Percentiles rank a stretch among this genome's conserved stretches.
phyloP scores from a whole-genome alignment of 2,329 filamentous ascomycete species.

The Trichophyton schoenleinii region DNA sequence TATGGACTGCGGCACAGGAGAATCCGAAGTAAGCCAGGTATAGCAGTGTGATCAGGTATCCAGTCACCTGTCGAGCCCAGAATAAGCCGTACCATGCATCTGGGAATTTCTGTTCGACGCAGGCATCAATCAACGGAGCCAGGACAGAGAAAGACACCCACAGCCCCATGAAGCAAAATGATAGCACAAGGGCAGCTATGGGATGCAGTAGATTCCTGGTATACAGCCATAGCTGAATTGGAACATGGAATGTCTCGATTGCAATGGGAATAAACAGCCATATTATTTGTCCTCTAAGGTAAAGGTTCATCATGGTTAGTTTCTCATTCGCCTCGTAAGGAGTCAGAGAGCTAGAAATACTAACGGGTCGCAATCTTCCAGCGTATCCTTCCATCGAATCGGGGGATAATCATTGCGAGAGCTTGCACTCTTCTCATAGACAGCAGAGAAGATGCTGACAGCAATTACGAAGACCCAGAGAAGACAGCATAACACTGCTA shows the following conservation, averaged over 20 bases:
- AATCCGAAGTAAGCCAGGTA: constrained; percentile 7
- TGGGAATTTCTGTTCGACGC: neutral
- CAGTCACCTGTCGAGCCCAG: constrained; percentile 2
- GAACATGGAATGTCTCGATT: constrained; percentile 6
- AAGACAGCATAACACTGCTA: neutral
- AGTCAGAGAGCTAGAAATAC: neutral
- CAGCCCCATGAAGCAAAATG: neutral
- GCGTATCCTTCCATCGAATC: neutral
- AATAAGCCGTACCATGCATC: constrained; percentile 3
- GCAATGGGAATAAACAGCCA: constrained; percentile 3
- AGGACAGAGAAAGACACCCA: neutral
- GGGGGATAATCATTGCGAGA: neutral
- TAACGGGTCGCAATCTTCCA: neutral
- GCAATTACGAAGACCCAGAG: constrained; percentile 5
- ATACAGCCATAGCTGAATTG: constrained; percentile 7
- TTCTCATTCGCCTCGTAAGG: neutral
- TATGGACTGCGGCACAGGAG: constrained; percentile 1
- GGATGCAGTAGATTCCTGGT: constrained; percentile 3
- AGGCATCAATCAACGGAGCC: neutral
- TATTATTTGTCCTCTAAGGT: neutral
- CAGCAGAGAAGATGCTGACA: neutral
- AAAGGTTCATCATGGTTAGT: no score
- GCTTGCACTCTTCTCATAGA: neutral
- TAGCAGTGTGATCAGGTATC: constrained; percentile 4
- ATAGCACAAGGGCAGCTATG: constrained; percentile 5